Base-by-base conservation (phyloP, 306 rosid genomes). In the Cucurbita maxima region DNA sequence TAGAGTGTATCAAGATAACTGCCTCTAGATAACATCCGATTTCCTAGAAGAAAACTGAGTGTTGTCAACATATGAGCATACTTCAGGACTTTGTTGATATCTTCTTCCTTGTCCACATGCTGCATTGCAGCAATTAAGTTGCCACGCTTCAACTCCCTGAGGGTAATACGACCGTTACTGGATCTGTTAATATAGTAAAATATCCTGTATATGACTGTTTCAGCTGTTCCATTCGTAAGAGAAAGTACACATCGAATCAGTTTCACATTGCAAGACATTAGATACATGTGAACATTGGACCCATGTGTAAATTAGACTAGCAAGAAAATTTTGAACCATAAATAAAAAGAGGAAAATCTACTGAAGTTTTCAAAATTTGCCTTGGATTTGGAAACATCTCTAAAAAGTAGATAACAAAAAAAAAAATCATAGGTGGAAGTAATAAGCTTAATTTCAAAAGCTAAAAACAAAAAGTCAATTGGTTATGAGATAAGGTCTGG, bases 41-140 rank as follows among this genome's bases (percentile, higher is more conserved):
- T 76, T 72, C 48, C 76, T 78, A 43, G 2, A 5, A 56, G 53
- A 70, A 71, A 62, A 8, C 10, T 62, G 25, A 40, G 70, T 43
- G 40, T 37, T 8, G 50, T 62, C 50, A 62, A 36, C 18, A 62
- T 38, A 38, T 62, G 15, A 62, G 53, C 81, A 75, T 87, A 94
- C 98, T 97, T 88, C 84, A 94, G 84, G 78, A 94, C 98, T 85
- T 94, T 94, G 82, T 94, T 94, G 75, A 94, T 94, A 81, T 94
- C 97, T 77, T 90, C 98, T 83, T 94, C 98, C 83, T 90, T 97
- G 45, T 94, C 98, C 7, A 93, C 97, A 85, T 94, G 98, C 81
- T 83, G 98, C 97, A 94, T 90, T 75, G 96, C 98, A 84, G 91
- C 98, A 85, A 94, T 87, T 71, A 90, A 73, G 79, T 90, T 94